Evolutionary conservation across 768 basidiomycete genomes (phyloP).

Genomic region (Suillus subalutaceus): DNA sequence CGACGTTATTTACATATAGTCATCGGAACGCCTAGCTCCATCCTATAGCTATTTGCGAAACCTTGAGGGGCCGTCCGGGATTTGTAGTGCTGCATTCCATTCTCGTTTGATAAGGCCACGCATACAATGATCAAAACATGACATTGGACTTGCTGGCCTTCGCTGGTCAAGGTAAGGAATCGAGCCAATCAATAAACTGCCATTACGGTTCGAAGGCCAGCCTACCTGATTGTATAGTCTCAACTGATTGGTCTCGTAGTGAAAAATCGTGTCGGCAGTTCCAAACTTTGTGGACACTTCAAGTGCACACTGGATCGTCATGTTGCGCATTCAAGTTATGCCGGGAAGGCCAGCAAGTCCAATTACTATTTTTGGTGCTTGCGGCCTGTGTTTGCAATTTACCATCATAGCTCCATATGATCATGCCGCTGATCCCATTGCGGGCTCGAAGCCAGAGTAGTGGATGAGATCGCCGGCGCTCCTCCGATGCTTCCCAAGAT

Average conservation of each 20-base stretch:
- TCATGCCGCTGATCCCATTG: background rate
- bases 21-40: background rate
- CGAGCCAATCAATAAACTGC: background rate
- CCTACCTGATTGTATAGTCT: background rate
- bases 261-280: background rate
- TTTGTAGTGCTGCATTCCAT: background rate
- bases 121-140: background rate
- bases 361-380: too few species aligned
- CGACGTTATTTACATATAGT: background rate
- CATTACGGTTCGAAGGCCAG: background rate
- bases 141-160: background rate
- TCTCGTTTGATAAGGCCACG: background rate
- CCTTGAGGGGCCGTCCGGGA: background rate
- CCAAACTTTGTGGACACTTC: background rate
- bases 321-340: background rate
- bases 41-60: background rate
- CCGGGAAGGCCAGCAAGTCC: background rate
- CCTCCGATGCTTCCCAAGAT: background rate
- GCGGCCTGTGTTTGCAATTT: too few species aligned
- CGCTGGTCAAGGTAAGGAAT: background rate
- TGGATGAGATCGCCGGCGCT: background rate
- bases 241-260: background rate
- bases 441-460: background rate
- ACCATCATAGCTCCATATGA: background rate
- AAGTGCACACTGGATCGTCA: background rate